These are phyloP conservation scores for Metarhizium album DNA, from an alignment of 2,329 filamentous ascomycete genomes.

Conservation along the genomic window DNA sequence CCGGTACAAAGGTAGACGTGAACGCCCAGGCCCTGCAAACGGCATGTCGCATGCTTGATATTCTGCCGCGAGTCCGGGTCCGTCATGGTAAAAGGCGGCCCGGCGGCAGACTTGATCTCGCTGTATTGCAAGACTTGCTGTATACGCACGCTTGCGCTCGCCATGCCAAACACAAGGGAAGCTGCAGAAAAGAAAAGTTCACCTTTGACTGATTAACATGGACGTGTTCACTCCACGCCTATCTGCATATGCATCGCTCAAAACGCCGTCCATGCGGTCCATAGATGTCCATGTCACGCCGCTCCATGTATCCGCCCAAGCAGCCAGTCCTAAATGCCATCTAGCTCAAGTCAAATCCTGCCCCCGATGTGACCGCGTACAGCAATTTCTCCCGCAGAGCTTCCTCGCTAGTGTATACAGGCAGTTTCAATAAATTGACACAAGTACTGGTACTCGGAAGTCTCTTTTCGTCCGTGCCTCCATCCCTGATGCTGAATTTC, in stretches of 20 bases:
- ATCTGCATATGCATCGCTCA: neutral
- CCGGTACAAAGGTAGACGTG: too few species aligned
- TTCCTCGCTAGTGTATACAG: constrained; percentile 59
- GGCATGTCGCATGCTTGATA: too few species aligned
- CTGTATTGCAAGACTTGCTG: too few species aligned
- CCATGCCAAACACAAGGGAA: too few species aligned
- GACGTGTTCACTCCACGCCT: neutral
- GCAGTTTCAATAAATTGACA: constrained; percentile 88
- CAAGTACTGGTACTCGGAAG: constrained; percentile 93
- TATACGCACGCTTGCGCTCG: too few species aligned
- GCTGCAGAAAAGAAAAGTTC: neutral
- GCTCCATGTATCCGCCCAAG: neutral
- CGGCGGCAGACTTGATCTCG: too few species aligned
- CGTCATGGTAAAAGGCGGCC: too few species aligned
- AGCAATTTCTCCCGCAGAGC: constrained; percentile 69
- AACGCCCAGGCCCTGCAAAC: too few species aligned
- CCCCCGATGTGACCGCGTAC: constrained; percentile 81
- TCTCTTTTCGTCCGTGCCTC: constrained; percentile 47
- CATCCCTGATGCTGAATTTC: constrained; percentile 81
- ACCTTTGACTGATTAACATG: neutral
- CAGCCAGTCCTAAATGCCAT: neutral
- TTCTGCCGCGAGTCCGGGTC: too few species aligned
- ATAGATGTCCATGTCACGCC: neutral
- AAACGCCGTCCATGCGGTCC: constrained; percentile 11
- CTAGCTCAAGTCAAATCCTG: constrained; percentile 77